A percentile compares a stretch with the other conserved stretches of the same genome.
Conservation (phyloP, 2,329 filamentous ascomycete species). For the Myriosclerotinia scirpicola region DNA sequence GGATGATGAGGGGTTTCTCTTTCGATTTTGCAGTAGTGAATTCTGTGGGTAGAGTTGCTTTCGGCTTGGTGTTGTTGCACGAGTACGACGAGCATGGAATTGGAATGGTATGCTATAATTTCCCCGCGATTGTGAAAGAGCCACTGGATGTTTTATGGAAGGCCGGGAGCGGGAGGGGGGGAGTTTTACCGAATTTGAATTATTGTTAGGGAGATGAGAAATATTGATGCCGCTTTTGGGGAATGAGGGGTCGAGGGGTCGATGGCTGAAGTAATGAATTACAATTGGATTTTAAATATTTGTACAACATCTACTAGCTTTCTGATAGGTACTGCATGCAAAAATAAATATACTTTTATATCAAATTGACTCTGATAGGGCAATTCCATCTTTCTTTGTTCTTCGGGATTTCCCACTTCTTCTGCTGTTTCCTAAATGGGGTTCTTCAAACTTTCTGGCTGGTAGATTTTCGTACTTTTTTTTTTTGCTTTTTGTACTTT, state of each 20-base stretch:
- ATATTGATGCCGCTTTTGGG: slow-evolving; percentile 18
- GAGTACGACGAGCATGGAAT: neutral
- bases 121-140: slow-evolving; percentile 4
- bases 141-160: slow-evolving; percentile 9
- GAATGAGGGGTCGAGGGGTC: neutral
- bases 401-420: neutral
- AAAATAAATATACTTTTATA: neutral
- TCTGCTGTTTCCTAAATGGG: too few relatives aligned
- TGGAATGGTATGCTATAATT: neutral
- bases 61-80: slow-evolving; percentile 10
- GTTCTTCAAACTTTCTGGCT: too few relatives aligned
- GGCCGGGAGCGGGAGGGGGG: neutral
- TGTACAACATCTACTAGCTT: neutral
- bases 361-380: neutral
- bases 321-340: neutral
- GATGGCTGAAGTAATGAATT: neutral
- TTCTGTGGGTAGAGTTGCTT: slow-evolving; percentile 13
- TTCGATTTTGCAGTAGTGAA: neutral
- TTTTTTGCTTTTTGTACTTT: neutral
- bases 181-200: slow-evolving; percentile 20
- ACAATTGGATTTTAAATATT: neutral
- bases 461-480: too few relatives aligned
- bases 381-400: slow-evolving; percentile 4
- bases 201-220: neutral
- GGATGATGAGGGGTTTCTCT: neutral